phyloP scores from a whole-genome alignment of 192 early-diverging fungal genomes.

The Coemansia sp. region DNA sequence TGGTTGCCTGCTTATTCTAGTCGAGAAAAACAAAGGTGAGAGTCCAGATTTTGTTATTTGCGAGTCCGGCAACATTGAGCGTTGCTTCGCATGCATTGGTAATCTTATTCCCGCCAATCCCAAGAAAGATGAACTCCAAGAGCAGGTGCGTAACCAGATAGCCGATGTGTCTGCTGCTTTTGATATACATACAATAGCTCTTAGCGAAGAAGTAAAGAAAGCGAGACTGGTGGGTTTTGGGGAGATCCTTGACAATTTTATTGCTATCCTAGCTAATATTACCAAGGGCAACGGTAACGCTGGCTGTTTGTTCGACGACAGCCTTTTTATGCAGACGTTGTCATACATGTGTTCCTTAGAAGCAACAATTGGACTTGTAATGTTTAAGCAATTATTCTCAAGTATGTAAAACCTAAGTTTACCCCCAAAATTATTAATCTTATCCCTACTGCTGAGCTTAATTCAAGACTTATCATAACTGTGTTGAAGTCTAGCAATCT shows the following conservation, averaged over 20 bases:
- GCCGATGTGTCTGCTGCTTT: constrained; percentile 5
- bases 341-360: constrained; percentile 13
- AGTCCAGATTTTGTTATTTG: constrained; percentile 34
- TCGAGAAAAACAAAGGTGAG: constrained; percentile 17
- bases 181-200: background rate
- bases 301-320: constrained; percentile 51
- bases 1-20: constrained; percentile 30
- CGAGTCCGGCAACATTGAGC: constrained; percentile 54
- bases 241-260: constrained; percentile 13
- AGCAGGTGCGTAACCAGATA: constrained; percentile 22
- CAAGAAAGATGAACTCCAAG: constrained; percentile 30
- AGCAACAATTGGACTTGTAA: too few species aligned
- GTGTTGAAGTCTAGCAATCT: too few species aligned
- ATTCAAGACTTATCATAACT: too few species aligned
- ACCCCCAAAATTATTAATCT: too few species aligned
- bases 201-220: constrained; percentile 10
- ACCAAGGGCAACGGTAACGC: constrained; percentile 55
- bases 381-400: too few species aligned
- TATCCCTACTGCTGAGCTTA: too few species aligned
- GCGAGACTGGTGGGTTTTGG: constrained; percentile 22
- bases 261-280: constrained; percentile 35
- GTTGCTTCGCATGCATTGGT: constrained; percentile 54
- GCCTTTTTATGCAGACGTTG: constrained; percentile 51
- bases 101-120: constrained; percentile 31
- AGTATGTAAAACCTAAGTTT: too few species aligned